Percentiles rank a stretch among this genome's conserved stretches.
Conservation (phyloP, 2,329 filamentous ascomycete species). For the Beauveria scarabaeidicola region DNA sequence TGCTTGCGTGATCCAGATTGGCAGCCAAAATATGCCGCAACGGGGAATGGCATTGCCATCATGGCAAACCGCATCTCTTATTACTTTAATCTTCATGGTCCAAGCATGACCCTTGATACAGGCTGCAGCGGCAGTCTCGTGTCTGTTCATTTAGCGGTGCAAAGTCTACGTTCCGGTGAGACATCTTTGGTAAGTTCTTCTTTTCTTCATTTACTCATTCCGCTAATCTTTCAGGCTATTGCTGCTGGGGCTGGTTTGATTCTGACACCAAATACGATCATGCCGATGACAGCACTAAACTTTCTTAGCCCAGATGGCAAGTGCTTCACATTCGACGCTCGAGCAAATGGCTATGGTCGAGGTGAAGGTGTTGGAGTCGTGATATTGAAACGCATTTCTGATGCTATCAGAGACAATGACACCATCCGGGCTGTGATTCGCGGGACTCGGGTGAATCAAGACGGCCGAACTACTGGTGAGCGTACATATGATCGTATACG, state of each 20-base stretch:
- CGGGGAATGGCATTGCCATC: constrained; percentile 44
- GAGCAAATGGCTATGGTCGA: constrained; percentile 54
- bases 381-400: constrained; percentile 48
- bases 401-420: constrained; percentile 52
- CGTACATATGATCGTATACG: background rate
- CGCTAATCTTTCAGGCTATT: constrained; percentile 27
- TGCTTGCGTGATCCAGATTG: constrained; percentile 41
- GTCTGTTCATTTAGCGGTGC: constrained; percentile 44
- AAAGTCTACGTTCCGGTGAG: constrained; percentile 38
- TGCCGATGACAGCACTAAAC: constrained; percentile 46
- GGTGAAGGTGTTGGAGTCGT: constrained; percentile 56
- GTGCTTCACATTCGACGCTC: constrained; percentile 46
- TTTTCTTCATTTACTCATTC: background rate
- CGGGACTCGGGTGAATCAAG: constrained; percentile 45
- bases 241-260: constrained; percentile 45
- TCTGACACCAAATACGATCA: constrained; percentile 46
- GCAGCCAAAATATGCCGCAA: constrained; percentile 43
- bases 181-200: constrained; percentile 27
- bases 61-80: constrained; percentile 49
- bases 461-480: constrained; percentile 46
- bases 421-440: constrained; percentile 47
- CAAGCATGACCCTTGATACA: constrained; percentile 50
- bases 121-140: constrained; percentile 50
- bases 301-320: constrained; percentile 44
- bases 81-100: constrained; percentile 45